phyloP scores from a whole-genome alignment of 2,329 filamentous ascomycete species.

The Microdochium bolleyi region DNA sequence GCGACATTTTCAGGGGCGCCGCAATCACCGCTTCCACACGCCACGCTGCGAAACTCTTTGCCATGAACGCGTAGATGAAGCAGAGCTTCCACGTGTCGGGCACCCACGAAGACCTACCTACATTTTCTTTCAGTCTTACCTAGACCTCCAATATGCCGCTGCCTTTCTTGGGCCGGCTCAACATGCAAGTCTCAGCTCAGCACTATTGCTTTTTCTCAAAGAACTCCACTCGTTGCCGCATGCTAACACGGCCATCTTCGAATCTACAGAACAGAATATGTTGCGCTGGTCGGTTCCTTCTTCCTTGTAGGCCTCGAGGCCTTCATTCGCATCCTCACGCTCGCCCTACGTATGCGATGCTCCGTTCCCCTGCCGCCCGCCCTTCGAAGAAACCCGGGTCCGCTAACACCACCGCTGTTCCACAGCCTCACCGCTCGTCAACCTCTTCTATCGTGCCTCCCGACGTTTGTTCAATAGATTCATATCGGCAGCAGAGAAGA shows the following conservation, averaged over 20 bases:
- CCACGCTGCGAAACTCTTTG: neutral
- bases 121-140: neutral
- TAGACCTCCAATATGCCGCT: constrained; percentile 31
- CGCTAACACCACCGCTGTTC: constrained; percentile 10
- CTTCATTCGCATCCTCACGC: constrained; percentile 75
- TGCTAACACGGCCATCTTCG: neutral
- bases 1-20: too few species aligned
- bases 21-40: too few species aligned
- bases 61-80: neutral
- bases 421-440: constrained; percentile 52
- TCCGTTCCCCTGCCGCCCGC: neutral
- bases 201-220: constrained; percentile 1
- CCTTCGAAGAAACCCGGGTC: constrained; percentile 2
- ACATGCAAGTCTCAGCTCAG: constrained; percentile 31
- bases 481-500: constrained; percentile 61
- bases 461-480: constrained; percentile 75
- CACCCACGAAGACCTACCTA: neutral
- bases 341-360: constrained; percentile 66
- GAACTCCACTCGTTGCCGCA: constrained; percentile 1
- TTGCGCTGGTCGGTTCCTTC: constrained; percentile 79
- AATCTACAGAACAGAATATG: constrained; percentile 64
- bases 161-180: constrained; percentile 43
- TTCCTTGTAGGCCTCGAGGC: constrained; percentile 75
- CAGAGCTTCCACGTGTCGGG: neutral
- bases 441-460: constrained; percentile 47